phyloP scores from a whole-genome alignment of 768 basidiomycete genomes.

The Sarcomyxa edulis region DNA sequence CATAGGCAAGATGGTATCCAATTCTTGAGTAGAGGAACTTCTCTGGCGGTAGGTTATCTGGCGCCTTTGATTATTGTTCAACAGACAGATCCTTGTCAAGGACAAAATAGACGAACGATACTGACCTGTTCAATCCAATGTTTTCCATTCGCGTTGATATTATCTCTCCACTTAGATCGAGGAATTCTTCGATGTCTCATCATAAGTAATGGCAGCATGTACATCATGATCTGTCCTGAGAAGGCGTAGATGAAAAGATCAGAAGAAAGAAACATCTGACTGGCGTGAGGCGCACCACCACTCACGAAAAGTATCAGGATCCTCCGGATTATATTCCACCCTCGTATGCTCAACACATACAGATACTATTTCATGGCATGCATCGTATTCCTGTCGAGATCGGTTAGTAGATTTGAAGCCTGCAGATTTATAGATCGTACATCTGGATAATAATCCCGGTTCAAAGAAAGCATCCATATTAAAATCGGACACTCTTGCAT shows the following conservation, averaged over 20 bases:
- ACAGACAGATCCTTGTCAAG: slow-evolving; percentile 1
- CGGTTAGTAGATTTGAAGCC: slow-evolving; percentile 1
- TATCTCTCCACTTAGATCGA: slow-evolving; percentile 68
- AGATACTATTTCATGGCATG: slow-evolving; percentile 53
- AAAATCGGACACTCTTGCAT: slow-evolving; percentile 62
- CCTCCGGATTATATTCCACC: slow-evolving; percentile 47
- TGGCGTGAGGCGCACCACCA: slow-evolving; percentile 7
- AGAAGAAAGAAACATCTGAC: not conserved
- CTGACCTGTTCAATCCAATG: slow-evolving; percentile 79
- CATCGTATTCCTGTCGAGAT: slow-evolving; percentile 62
- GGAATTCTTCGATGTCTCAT: slow-evolving; percentile 82
- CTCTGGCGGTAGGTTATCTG: slow-evolving; percentile 58
- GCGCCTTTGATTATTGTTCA: slow-evolving; percentile 28
- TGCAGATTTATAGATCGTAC: slow-evolving; percentile 27
- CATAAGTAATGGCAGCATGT: slow-evolving; percentile 78
- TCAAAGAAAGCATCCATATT: slow-evolving; percentile 77
- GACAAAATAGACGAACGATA: slow-evolving; percentile 4
- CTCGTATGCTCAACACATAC: slow-evolving; percentile 56
- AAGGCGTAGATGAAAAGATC: slow-evolving; percentile 1
- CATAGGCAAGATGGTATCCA: slow-evolving; percentile 69
- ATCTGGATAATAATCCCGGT: slow-evolving; percentile 64
- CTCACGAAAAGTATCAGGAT: slow-evolving; percentile 67
- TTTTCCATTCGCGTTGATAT: slow-evolving; percentile 55
- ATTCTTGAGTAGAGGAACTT: slow-evolving; percentile 70
- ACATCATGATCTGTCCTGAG: slow-evolving; percentile 63